Evolutionary conservation across 495 filamentous ascomycete species (phyloP).

Genomic region (Penicillium steckii): DNA sequence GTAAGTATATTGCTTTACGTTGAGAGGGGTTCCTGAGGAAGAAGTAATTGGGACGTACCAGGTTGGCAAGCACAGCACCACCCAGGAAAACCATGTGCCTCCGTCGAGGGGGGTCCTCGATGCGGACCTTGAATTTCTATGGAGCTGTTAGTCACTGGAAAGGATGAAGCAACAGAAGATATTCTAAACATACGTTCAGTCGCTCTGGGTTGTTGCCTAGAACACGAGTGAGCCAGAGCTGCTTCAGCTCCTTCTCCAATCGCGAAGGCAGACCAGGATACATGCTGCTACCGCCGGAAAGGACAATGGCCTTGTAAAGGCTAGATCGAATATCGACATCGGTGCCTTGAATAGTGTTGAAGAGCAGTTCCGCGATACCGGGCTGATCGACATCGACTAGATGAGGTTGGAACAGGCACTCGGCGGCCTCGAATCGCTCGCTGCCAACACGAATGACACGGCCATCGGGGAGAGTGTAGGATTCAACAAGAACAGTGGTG

Average conservation of each 20-base stretch:
- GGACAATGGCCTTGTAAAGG: conserved; percentile 94
- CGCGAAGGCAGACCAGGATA: conserved; percentile 93
- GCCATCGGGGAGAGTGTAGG: conserved; percentile 94
- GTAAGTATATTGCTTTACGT: conserved; percentile 16
- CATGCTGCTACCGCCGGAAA: conserved; percentile 97
- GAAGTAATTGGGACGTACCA: conserved; percentile 51
- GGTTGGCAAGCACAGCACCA: conserved; percentile 93
- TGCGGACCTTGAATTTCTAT: conserved; percentile 98
- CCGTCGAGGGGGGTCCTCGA: conserved; percentile 94
- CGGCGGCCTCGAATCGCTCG: conserved; percentile 96
- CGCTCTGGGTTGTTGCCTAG: conserved; percentile 87
- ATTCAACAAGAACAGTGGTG: conserved; percentile 95
- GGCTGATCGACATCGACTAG: conserved; percentile 97
- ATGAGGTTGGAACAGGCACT: conserved; percentile 98
- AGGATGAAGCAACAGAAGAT: neutral
- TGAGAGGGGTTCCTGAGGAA: neutral
- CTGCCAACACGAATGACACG: conserved; percentile 93
- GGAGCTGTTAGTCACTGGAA: conserved; percentile 22
- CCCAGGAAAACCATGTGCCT: conserved; percentile 99
- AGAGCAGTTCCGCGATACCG: conserved; percentile 93
- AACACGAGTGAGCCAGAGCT: conserved; percentile 94
- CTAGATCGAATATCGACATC: conserved; percentile 92
- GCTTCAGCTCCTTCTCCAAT: conserved; percentile 97
- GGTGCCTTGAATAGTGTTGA: conserved; percentile 96
- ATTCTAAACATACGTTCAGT: conserved; percentile 59